phyloP scores from a whole-genome alignment of 441 rosid genomes.

The Arabidopsis hybrid region DNA sequence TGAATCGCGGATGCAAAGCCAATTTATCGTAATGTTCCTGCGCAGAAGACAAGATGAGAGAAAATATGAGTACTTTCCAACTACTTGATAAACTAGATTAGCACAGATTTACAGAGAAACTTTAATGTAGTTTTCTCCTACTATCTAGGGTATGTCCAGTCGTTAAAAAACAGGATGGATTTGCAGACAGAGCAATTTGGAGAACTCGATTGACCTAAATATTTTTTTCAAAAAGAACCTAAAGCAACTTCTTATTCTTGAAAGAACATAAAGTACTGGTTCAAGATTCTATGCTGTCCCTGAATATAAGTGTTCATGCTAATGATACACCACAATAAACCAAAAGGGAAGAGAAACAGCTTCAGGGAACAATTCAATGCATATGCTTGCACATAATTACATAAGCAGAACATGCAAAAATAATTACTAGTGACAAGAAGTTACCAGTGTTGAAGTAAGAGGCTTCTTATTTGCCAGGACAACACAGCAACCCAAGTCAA shows the following conservation, averaged over 20 bases:
- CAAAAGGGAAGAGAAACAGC: conserved; percentile 1
- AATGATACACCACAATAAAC: conserved; percentile 11
- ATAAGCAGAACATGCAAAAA: conserved; percentile 3
- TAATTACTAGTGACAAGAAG: conserved; percentile 18
- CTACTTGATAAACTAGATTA: not conserved
- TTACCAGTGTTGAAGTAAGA: conserved; percentile 83
- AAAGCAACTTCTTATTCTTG: not conserved
- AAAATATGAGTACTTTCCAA: not conserved
- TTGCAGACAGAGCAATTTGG: not conserved
- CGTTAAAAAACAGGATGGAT: not conserved
- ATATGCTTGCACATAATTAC: conserved; percentile 9
- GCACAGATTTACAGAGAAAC: not conserved
- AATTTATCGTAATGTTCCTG: conserved; percentile 84
- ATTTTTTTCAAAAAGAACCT: not conserved
- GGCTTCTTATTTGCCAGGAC: conserved; percentile 97
- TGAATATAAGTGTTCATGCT: not conserved
- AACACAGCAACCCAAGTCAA: conserved; percentile 71
- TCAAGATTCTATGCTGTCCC: conserved; percentile 2
- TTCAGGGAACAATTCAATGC: not conserved
- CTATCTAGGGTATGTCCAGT: not conserved
- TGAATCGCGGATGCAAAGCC: conserved; percentile 60
- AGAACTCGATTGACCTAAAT: not conserved
- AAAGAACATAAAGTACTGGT: not conserved
- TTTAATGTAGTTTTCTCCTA: not conserved
- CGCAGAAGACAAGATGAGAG: conserved; percentile 38